phyloP scores from a whole-genome alignment of 495 filamentous ascomycete species.

The Copromyces sp. region DNA sequence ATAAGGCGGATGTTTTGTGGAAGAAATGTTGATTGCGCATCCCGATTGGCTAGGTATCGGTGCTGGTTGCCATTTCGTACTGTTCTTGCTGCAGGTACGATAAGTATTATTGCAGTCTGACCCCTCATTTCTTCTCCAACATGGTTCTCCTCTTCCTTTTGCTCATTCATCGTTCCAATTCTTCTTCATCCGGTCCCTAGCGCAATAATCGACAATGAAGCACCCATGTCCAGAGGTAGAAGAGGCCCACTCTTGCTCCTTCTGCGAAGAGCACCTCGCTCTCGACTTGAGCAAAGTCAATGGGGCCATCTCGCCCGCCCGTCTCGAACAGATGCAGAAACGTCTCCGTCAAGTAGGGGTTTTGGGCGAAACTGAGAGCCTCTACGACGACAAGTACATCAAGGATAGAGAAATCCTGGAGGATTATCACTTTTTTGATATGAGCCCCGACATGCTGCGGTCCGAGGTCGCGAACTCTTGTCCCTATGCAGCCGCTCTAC shows the following conservation, averaged over 20 bases:
- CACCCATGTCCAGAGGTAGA: not conserved
- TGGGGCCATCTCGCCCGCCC: not conserved
- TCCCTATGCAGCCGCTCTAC: not conserved
- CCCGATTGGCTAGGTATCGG: too few species aligned
- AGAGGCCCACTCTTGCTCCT: not conserved
- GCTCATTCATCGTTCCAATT: not conserved
- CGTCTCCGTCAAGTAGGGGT: not conserved
- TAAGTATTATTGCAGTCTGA: not conserved
- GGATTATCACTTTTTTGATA: not conserved
- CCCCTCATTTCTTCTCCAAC: not conserved
- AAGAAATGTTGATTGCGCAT: too few species aligned
- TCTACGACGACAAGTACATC: not conserved
- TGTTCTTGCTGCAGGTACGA: not conserved
- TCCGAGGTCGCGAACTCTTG: not conserved
- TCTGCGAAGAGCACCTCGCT: not conserved
- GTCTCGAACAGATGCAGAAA: not conserved
- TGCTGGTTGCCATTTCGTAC: too few species aligned
- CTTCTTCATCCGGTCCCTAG: too few species aligned
- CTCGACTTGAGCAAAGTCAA: not conserved
- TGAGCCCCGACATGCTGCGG: not conserved
- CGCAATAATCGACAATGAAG: not conserved
- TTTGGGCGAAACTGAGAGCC: not conserved
- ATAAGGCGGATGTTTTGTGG: too few species aligned
- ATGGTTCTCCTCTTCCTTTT: too few species aligned
- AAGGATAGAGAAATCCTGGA: rapidly evolving